Percentiles rank a stretch among this genome's conserved stretches.
Evolutionary conservation across 2,329 filamentous ascomycete genomes (phyloP).

Genomic region (Microdochium bolleyi): DNA sequence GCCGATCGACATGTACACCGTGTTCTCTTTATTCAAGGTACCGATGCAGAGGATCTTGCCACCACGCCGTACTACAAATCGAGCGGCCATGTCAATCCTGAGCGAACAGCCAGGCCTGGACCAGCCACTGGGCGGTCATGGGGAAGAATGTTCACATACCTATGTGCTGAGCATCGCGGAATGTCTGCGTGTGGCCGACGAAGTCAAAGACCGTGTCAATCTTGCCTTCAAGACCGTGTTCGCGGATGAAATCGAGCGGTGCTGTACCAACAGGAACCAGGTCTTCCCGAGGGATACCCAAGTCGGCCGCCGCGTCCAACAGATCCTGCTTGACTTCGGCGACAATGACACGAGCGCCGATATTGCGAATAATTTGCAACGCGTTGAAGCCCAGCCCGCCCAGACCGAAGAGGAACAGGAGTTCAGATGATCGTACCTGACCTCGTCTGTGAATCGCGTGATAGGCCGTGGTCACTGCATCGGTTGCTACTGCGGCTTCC

Average conservation of each 20-base stretch:
- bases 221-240: conserved; percentile 10
- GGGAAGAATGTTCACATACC: conserved; percentile 13
- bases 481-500: conserved; percentile 28
- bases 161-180: conserved; percentile 24
- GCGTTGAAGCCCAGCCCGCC: conserved; percentile 32
- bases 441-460: conserved; percentile 27
- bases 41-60: conserved; percentile 30
- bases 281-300: conserved; percentile 21
- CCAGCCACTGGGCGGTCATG: too few relatives aligned
- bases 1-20: conserved; percentile 32
- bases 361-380: conserved; percentile 32
- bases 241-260: conserved; percentile 17
- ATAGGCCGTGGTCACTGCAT: conserved; percentile 30
- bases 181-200: conserved; percentile 25
- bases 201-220: conserved; percentile 23
- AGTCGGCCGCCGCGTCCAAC: conserved; percentile 17
- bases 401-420: conserved; percentile 29
- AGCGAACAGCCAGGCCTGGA: too few relatives aligned
- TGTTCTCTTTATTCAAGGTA: conserved; percentile 27
- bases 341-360: conserved; percentile 32
- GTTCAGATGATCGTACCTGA: conserved; percentile 23
- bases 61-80: conserved; percentile 21
- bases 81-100: too few relatives aligned
- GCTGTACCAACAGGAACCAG: conserved; percentile 19
- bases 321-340: conserved; percentile 22